These are phyloP conservation scores for Pythium angustatum DNA, from an alignment of 352 stramenopile species.

Conservation along the genomic window DNA sequence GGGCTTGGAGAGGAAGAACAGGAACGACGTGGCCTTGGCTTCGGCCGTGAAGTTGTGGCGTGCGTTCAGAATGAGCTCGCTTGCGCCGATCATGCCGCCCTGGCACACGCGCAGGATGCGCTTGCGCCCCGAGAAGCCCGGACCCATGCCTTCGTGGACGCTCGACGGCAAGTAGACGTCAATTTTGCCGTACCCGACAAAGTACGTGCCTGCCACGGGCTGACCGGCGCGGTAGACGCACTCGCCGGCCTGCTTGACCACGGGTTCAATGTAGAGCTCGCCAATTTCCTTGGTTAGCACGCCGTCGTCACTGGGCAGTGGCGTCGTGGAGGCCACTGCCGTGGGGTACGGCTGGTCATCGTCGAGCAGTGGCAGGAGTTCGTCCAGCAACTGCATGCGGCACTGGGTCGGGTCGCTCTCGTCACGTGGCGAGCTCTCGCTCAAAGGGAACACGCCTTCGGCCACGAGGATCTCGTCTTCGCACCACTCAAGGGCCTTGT, in stretches of 20 bases:
- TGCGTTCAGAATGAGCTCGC: conserved; percentile 80
- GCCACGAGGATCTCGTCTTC: conserved; percentile 83
- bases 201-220: conserved; percentile 70
- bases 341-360: conserved; percentile 23
- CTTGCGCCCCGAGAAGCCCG: conserved; percentile 75
- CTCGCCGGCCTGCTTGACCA: conserved; percentile 60
- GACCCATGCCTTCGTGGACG: conserved; percentile 75
- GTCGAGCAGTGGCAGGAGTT: conserved; percentile 49
- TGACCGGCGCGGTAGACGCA: conserved; percentile 69
- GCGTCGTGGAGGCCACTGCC: too few relatives aligned
- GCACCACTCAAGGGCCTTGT: conserved; percentile 85
- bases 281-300: conserved; percentile 61
- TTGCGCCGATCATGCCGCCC: conserved; percentile 74
- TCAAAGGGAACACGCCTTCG: conserved; percentile 66
- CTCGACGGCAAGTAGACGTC: conserved; percentile 85
- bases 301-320: too few relatives aligned
- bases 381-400: conserved; percentile 63
- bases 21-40: conserved; percentile 57
- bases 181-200: conserved; percentile 83
- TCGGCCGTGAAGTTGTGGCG: conserved; percentile 84
- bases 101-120: conserved; percentile 82
- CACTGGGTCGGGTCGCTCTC: conserved; percentile 32
- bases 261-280: conserved; percentile 69
- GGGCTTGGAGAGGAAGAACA: conserved; percentile 81
- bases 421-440: conserved; percentile 43